phyloP scores from a whole-genome alignment of 2,329 filamentous ascomycete genomes.

The Calonectria ilicicola region DNA sequence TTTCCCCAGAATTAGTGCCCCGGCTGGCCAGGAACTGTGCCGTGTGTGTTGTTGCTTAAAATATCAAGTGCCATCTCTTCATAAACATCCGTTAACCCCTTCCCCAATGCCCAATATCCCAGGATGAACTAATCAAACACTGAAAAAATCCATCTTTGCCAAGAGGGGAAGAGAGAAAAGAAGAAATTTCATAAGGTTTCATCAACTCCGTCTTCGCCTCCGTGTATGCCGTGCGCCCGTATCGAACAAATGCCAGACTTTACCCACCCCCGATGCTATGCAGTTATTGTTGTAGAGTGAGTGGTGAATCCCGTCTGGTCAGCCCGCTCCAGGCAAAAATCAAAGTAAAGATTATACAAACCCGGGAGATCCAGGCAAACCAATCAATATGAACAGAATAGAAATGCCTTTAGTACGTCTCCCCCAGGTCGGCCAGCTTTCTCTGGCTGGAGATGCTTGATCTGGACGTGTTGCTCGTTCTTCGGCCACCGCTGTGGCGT shows the following conservation, averaged over 20 bases:
- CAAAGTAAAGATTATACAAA: conserved; percentile 34
- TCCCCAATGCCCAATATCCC: conserved; percentile 37
- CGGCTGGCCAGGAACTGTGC: conserved; percentile 18
- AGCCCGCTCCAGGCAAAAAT: conserved; percentile 39
- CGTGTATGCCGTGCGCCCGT: conserved; percentile 40
- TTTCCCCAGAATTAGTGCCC: conserved; percentile 8
- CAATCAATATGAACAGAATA: conserved; percentile 12
- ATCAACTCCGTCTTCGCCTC: conserved; percentile 44
- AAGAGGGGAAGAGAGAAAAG: conserved; percentile 39
- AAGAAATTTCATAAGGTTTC: conserved; percentile 45
- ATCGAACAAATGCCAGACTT: conserved; percentile 40
- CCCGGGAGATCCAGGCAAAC: conserved; percentile 22
- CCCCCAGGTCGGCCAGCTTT: conserved; percentile 63
- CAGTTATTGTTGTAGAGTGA: conserved; percentile 24
- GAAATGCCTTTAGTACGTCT: conserved; percentile 60
- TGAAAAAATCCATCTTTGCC: conserved; percentile 38
- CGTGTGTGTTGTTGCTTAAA: conserved; percentile 25
- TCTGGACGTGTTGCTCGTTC: conserved; percentile 53
- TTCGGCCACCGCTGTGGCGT: conserved; percentile 58
- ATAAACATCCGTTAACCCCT: conserved; percentile 44
- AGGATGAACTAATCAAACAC: conserved; percentile 41
- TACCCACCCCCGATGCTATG: conserved; percentile 37
- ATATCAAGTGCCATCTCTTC: conserved; percentile 45
- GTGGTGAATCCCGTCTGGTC: conserved; percentile 32
- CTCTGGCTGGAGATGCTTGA: conserved; percentile 50